Evolutionary conservation across 2,329 filamentous ascomycete species (phyloP), one percentile per base, ranked within the genome.

Genomic region (Arthroderma sp.): DNA sequence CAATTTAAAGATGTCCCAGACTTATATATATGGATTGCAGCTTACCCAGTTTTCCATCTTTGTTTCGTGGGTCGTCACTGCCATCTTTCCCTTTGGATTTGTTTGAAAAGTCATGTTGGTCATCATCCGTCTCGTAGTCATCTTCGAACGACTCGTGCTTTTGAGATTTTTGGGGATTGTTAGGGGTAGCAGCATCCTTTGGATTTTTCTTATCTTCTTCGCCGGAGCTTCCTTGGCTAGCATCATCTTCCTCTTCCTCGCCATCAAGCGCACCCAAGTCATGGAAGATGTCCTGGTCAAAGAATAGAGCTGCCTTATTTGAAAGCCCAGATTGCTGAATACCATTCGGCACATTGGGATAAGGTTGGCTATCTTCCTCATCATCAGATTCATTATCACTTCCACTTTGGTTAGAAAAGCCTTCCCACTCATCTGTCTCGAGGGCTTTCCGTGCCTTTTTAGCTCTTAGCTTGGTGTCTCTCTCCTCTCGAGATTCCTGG

Each of bases 271-370:
- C 83, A 22, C 78, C 77, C 44, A 96, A 79, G 34, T 80, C 85
- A 53, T 88, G 80, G 70, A 98, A 98, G 36, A 98, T 82, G 53
- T 95, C 88, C 60, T 95, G 89, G 55, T 84, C 83, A 62, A 98
- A 98, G 68, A 98, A 98, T 49, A 82, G 75, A 6, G 82, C 77
- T 6, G 91, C 91, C 51, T 86, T 78, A 61, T 81, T 88, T 2
- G 87, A 94, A n/a, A 96, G 70, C 7, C 76, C 80, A 22, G 57
- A 59, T 29, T 55, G 50, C 31, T 60, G 50, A n/a, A 57, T 51
- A 4, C 52, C 48, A 29, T 48, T 46, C 27, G 41, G 34, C n/a
- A 38, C 29, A 27, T 42, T 30, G 11, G 40, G 33, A 30, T 49
- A 42, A 29, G 50, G 36, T 33, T 54, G 51, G n/a, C 51, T 55